A percentile compares a stretch with the other conserved stretches of the same genome.
phyloP scores from a whole-genome alignment of 345 rosid genomes.

The Diplotaxis tenuifolia region DNA sequence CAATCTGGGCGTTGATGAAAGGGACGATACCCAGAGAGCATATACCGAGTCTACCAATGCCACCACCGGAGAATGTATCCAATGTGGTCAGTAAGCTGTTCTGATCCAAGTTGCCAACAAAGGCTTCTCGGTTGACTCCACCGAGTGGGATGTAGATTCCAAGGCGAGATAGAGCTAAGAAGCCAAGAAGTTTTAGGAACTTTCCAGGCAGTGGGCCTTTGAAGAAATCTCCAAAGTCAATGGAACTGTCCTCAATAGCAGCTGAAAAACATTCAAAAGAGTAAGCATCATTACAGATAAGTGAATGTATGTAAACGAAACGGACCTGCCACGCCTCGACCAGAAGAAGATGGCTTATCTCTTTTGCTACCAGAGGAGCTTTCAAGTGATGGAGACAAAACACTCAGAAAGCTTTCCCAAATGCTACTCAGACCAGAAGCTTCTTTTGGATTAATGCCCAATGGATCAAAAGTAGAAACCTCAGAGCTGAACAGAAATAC shows the following conservation, averaged over 20 bases:
- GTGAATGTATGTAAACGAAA: conserved; percentile 1
- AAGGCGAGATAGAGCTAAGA: conserved; percentile 81
- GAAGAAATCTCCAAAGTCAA: conserved; percentile 96
- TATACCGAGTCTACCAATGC: conserved; percentile 93
- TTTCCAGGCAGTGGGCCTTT: conserved; percentile 92
- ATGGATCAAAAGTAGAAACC: conserved; percentile 68
- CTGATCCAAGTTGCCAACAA: conserved; percentile 87
- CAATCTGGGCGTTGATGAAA: conserved; percentile 91
- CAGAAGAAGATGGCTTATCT: conserved; percentile 63
- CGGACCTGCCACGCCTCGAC: conserved; percentile 85
- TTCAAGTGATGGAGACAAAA: conserved; percentile 54
- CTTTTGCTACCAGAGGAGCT: conserved; percentile 63
- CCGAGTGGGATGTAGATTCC: conserved; percentile 96
- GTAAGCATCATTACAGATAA: conserved; percentile 8
- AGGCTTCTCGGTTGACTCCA: conserved; percentile 89
- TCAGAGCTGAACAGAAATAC: conserved; percentile 48
- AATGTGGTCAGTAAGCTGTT: conserved; percentile 87
- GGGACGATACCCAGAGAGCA: conserved; percentile 98
- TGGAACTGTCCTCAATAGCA: conserved; percentile 97
- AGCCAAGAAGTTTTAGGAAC: conserved; percentile 84
- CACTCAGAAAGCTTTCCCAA: conserved; percentile 57
- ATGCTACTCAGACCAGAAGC: conserved; percentile 45
- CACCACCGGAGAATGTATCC: conserved; percentile 97
- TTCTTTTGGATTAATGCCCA: conserved; percentile 64
- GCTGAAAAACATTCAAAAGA: conserved; percentile 52